Conservation (phyloP, 768 basidiomycete species). For the Tylopilus sp. region DNA sequence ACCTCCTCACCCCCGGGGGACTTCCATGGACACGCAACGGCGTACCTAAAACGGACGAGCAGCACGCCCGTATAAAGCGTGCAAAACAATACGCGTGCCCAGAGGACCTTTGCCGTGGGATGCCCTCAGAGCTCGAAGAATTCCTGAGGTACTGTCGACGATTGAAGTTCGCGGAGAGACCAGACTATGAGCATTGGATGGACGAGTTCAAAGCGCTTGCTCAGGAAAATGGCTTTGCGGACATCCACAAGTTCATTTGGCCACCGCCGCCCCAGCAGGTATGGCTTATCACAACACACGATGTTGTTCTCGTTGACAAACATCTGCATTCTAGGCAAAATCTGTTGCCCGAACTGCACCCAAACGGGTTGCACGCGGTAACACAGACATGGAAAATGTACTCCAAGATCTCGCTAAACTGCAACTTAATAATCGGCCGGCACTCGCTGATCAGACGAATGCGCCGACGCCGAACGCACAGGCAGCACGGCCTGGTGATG, state of each 20-base stretch:
- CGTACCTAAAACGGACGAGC: constrained; percentile 66
- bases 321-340: constrained; percentile 25
- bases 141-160: constrained; percentile 70
- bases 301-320: constrained; percentile 1
- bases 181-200: constrained; percentile 65
- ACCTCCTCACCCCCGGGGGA: constrained; percentile 72
- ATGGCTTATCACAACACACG: constrained; percentile 1
- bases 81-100: constrained; percentile 59
- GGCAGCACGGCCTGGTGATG: constrained; percentile 29
- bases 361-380: constrained; percentile 25
- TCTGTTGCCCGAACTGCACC: constrained; percentile 19
- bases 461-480: constrained; percentile 30
- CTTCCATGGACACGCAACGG: constrained; percentile 78
- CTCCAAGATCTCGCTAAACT: constrained; percentile 59
- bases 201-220: constrained; percentile 65
- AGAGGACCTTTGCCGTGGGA: constrained; percentile 63
- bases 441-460: constrained; percentile 52
- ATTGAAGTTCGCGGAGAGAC: constrained; percentile 63
- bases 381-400: constrained; percentile 49
- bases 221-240: constrained; percentile 52
- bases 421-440: constrained; percentile 48
- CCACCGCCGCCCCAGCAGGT: constrained; percentile 51
- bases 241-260: constrained; percentile 66
- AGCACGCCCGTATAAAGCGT: constrained; percentile 60
- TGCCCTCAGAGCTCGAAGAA: constrained; percentile 73